These are phyloP conservation scores for Carex arenaria DNA, from an alignment of 202 grass and related monocot genomes.

Conservation along the genomic window DNA sequence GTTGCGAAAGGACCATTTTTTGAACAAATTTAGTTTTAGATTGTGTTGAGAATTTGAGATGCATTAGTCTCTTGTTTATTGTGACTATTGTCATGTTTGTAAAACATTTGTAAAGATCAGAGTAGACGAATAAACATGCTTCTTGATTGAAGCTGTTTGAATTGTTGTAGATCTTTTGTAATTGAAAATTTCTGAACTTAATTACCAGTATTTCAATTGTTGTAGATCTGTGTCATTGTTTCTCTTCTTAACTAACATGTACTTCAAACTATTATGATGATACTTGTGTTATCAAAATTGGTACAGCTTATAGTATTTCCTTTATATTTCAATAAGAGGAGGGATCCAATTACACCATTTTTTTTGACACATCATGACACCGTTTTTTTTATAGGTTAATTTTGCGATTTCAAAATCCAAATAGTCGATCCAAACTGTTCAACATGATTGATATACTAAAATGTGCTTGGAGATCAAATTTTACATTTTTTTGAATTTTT, in stretches of 20 bases:
- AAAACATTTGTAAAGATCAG: conserved; percentile 19
- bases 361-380: no score
- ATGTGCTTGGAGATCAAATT: no score
- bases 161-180: neutral
- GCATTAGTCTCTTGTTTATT: neutral
- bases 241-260: no score
- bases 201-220: neutral
- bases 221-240: no score
- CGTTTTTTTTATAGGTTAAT: no score
- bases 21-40: conserved; percentile 11
- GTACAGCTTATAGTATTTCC: neutral
- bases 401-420: no score
- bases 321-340: no score
- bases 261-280: neutral
- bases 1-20: neutral
- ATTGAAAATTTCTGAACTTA: neutral
- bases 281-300: neutral
- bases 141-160: conserved; percentile 3
- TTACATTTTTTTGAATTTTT: no score
- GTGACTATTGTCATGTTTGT: neutral
- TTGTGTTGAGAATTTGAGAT: neutral
- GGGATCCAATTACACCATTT: no score
- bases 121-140: conserved; percentile 6
- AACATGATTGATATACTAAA: no score
- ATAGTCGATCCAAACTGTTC: no score